A percentile compares a stretch with the other conserved stretches of the same genome.
Conservation (phyloP, 1,139 yeast species). For the Barnettozyma hawaiiensis region DNA sequence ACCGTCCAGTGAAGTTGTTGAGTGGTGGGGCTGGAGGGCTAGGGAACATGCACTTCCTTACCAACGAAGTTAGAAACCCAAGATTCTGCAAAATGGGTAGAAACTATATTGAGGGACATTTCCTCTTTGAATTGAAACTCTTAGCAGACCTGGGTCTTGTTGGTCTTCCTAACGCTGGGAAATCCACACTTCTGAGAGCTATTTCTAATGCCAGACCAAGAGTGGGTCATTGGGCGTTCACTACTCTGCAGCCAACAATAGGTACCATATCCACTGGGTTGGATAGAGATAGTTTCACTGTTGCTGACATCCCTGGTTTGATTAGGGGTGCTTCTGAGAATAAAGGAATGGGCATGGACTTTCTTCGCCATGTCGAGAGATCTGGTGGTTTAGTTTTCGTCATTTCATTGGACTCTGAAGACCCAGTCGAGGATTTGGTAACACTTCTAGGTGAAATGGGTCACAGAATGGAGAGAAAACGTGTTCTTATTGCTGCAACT, state of each 20-base stretch:
- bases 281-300: conserved; percentile 60
- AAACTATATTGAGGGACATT: conserved; percentile 56
- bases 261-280: conserved; percentile 75
- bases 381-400: conserved; percentile 88
- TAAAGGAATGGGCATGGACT: conserved; percentile 91
- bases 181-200: conserved; percentile 82
- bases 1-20: conserved; percentile 61
- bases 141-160: conserved; percentile 92
- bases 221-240: conserved; percentile 96
- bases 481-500: conserved; percentile 75
- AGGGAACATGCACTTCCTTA: conserved; percentile 93
- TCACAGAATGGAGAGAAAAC: conserved; percentile 51
- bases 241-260: conserved; percentile 85
- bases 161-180: conserved; percentile 96
- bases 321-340: conserved; percentile 80
- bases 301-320: conserved; percentile 96
- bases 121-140: conserved; percentile 76
- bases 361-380: conserved; percentile 85
- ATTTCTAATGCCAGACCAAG: conserved; percentile 86
- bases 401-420: conserved; percentile 56
- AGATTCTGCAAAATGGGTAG: conserved; percentile 81
- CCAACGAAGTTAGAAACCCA: conserved; percentile 81
- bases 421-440: conserved; percentile 62
- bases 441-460: conserved; percentile 69
- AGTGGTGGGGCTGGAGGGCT: conserved; percentile 91